Percentiles rank a stretch among this genome's conserved stretches.
Evolutionary conservation across 208 protist genomes (phyloP).

Genomic region (Borovskyia barvae): DNA sequence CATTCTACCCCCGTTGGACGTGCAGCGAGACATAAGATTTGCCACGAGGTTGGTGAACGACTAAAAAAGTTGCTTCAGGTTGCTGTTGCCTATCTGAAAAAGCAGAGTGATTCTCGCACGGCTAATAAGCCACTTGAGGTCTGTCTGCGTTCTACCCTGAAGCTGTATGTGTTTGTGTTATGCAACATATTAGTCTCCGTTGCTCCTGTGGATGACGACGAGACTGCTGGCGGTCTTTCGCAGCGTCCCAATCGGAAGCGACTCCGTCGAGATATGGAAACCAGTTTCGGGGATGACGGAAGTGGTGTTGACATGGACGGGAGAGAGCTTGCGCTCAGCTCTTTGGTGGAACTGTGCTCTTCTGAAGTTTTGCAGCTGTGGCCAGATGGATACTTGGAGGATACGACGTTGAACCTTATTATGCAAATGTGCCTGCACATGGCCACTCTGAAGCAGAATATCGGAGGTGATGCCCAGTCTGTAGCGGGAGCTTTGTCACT

Average conservation of each 20-base stretch:
- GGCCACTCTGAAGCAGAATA: conserved; percentile 85
- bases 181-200: conserved; percentile 69
- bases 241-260: conserved; percentile 49
- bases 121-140: conserved; percentile 45
- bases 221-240: conserved; percentile 4
- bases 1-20: conserved; percentile 33
- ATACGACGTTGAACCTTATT: conserved; percentile 58
- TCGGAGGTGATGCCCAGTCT: conserved; percentile 68
- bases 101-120: conserved; percentile 6
- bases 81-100: conserved; percentile 60
- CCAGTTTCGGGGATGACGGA: conserved; percentile 79
- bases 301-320: conserved; percentile 90
- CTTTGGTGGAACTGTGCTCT: conserved; percentile 73
- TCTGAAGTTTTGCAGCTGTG: conserved; percentile 64
- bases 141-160: conserved; percentile 79
- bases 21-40: conserved; percentile 83
- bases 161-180: conserved; percentile 83
- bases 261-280: conserved; percentile 30
- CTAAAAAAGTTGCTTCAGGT: conserved; percentile 85
- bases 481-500: conserved; percentile 66
- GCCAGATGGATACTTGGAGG: conserved; percentile 49
- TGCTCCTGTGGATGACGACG: conserved; percentile 54
- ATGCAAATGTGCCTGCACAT: conserved; percentile 74
- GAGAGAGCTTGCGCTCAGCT: conserved; percentile 78
- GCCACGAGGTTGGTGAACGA: conserved; percentile 80